phyloP scores from a whole-genome alignment of 306 rosid genomes.

The Malus orientalis region DNA sequence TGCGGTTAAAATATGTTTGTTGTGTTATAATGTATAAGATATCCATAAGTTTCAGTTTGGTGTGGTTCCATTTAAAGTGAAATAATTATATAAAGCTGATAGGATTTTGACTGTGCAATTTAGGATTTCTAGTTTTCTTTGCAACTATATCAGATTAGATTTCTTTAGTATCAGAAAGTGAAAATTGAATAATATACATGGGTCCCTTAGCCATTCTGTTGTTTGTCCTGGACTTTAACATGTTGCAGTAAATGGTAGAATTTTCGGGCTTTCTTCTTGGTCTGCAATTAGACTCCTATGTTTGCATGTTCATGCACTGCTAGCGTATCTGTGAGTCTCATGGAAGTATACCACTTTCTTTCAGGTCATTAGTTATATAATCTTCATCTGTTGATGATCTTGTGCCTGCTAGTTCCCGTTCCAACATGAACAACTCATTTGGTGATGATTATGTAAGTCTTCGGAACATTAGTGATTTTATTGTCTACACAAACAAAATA shows the following conservation, averaged over 20 bases:
- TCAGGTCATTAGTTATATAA: slow-evolving; percentile 40
- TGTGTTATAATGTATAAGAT: neutral
- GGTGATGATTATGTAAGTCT: slow-evolving; percentile 51
- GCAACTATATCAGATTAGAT: neutral
- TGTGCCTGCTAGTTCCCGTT: slow-evolving; percentile 23
- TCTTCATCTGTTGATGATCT: slow-evolving; percentile 39
- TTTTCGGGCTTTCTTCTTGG: neutral
- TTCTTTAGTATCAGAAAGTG: neutral
- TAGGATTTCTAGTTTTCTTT: neutral
- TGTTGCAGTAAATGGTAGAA: neutral
- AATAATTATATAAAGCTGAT: neutral
- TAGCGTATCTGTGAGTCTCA: slow-evolving; percentile 6
- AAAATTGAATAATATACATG: neutral
- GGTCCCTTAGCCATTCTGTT: neutral
- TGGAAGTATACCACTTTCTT: slow-evolving; percentile 18
- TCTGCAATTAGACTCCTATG: neutral
- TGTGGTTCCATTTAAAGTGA: neutral
- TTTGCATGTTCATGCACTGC: neutral
- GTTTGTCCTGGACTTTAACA: neutral
- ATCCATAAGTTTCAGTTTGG: neutral
- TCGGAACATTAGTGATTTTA: slow-evolving; percentile 15
- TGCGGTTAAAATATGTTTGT: neutral
- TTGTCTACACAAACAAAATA: slow-evolving; percentile 10
- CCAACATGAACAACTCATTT: slow-evolving; percentile 59
- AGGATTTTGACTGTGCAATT: neutral